These are phyloP conservation scores for Penicillium diatomitis DNA, from an alignment of 495 filamentous ascomycete species.

Conservation along the genomic window DNA sequence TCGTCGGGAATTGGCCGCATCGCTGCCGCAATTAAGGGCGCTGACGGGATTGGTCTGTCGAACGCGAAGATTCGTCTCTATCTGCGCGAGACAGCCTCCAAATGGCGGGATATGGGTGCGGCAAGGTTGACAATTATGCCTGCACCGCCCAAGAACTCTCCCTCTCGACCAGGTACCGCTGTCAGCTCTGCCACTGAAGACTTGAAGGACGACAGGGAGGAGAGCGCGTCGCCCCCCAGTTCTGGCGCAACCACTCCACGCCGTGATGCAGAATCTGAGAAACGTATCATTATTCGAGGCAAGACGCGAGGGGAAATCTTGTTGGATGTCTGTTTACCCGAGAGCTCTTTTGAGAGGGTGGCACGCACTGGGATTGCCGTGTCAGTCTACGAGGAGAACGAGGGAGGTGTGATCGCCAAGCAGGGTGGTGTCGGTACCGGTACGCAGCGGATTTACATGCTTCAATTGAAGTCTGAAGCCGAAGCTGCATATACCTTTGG, in stretches of 20 bases:
- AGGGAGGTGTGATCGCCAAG: constrained; percentile 57
- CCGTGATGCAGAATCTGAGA: constrained; percentile 45
- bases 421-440: constrained; percentile 63
- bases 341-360: constrained; percentile 74
- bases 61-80: constrained; percentile 80
- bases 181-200: constrained; percentile 19
- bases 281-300: constrained; percentile 68
- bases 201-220: constrained; percentile 5
- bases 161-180: constrained; percentile 26
- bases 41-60: constrained; percentile 51
- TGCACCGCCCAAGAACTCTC: constrained; percentile 42
- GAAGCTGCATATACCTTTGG: constrained; percentile 54
- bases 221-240: constrained; percentile 16
- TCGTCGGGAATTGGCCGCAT: constrained; percentile 49
- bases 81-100: constrained; percentile 60
- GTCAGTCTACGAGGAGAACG: constrained; percentile 74
- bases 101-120: constrained; percentile 86
- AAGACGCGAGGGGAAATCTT: constrained; percentile 59
- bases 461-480: constrained; percentile 63
- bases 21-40: constrained; percentile 42
- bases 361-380: constrained; percentile 78
- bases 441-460: constrained; percentile 69
- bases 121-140: constrained; percentile 75
- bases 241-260: constrained; percentile 32
- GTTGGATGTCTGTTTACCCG: constrained; percentile 75